Evolutionary conservation across 148 eudicot species (phyloP), one percentile per base, ranked within the genome.

Genomic region (Euryodendron excelsum): DNA sequence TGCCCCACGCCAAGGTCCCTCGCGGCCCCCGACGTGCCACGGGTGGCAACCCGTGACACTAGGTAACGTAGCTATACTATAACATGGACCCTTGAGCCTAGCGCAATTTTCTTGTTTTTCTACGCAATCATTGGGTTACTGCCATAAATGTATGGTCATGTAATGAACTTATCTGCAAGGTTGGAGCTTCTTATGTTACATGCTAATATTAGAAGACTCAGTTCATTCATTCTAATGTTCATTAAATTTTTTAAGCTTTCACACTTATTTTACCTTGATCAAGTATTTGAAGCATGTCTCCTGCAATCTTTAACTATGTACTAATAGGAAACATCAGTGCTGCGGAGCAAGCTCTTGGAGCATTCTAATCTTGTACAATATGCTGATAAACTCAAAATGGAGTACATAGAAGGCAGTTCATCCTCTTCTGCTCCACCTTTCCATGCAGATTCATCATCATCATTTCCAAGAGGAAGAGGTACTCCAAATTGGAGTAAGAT

Each of bases 241-340:
- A 36, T 4, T 13, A 25, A 39, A 50, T 23, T 77, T 9, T 23
- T 53, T 21, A 37, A 34, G 5, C 17, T 1, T 50, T 36, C n/a
- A 13, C 23, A 28, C n/a, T 3, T 66, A 5, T 27, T 37, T 60
- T 69, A 55, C 64, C 45, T 53, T 8, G 37, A 66, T 47, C 33
- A 41, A 45, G 18, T 60, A 8, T 34, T n/a, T 78, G 58, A 50
- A 78, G 41, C 15, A 72, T 25, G 53, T 71, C 3, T 65, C 23
- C 37, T 18, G 23, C 69, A 23, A 31, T 7, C 31, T 50, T 75
- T 12, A 58, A n/a, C 64, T 47, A 34, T 70, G 61, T 66, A 61
- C 55, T 66, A n/a, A 37, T 78, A 94, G 98, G 98, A 92, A 70
- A 86, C 92, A 70, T 92, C 98, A 55, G 84, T 85, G 47, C 84